Evolutionary conservation across 139 green algal species (phyloP).

Genomic region (Closterium sp.): DNA sequence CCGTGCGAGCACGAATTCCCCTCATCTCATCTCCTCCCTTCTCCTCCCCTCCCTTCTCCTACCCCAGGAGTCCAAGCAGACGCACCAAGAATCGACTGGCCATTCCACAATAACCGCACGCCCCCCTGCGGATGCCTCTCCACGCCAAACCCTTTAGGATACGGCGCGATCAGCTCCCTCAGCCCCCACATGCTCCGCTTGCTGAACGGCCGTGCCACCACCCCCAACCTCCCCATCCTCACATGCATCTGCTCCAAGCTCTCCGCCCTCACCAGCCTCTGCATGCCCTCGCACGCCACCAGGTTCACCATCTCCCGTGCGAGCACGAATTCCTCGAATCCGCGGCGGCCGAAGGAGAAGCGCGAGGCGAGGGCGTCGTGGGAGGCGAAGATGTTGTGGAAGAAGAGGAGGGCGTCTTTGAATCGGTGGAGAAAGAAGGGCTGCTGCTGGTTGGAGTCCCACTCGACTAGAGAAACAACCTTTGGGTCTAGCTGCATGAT

Average conservation of each 20-base stretch:
- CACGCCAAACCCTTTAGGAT: background rate
- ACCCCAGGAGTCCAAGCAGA: background rate
- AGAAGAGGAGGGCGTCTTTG: background rate
- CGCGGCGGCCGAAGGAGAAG: background rate
- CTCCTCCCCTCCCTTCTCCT: no score
- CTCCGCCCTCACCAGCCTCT: constrained; percentile 11
- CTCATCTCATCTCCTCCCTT: no score
- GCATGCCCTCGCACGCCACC: constrained; percentile 11
- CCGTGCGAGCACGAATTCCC: background rate
- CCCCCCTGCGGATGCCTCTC: background rate
- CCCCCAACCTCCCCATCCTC: background rate
- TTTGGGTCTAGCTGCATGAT: background rate
- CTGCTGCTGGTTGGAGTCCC: background rate
- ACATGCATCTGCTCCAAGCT: background rate
- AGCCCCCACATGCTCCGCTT: background rate
- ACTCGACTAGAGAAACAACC: background rate
- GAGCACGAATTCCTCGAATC: background rate
- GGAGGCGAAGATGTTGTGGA: background rate
- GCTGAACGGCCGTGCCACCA: background rate
- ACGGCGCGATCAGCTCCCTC: background rate
- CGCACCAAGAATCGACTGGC: background rate
- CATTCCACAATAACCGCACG: background rate
- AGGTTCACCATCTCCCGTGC: constrained; percentile 24
- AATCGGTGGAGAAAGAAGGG: background rate
- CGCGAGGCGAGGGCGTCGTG: background rate